Conservation (phyloP, 2,329 filamentous ascomycete genomes). For the Penicillium sp. region DNA sequence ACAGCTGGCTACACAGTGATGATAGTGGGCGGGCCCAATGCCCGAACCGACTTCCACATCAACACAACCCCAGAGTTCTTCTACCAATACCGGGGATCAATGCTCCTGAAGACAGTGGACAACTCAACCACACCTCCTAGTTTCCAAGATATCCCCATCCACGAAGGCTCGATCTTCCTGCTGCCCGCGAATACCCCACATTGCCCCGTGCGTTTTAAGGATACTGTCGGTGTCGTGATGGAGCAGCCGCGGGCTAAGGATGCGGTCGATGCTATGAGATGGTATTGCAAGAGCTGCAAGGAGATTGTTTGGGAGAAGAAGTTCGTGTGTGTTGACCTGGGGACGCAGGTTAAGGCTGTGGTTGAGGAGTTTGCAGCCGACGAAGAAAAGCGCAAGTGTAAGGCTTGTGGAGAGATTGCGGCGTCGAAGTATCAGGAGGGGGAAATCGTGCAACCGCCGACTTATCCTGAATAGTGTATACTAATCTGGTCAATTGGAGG, state of each 20-base stretch:
- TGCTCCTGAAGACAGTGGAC: constrained; percentile 91
- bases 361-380: constrained; percentile 77
- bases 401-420: constrained; percentile 71
- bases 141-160: constrained; percentile 84
- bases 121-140: constrained; percentile 47
- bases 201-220: constrained; percentile 87
- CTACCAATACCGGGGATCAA: constrained; percentile 90
- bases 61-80: constrained; percentile 97
- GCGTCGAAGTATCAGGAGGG: constrained; percentile 49
- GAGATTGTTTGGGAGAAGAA: constrained; percentile 77
- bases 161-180: constrained; percentile 90
- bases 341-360: constrained; percentile 89
- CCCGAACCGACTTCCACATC: constrained; percentile 96
- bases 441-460: constrained; percentile 44
- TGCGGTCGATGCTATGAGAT: constrained; percentile 75
- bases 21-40: constrained; percentile 95
- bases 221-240: constrained; percentile 91
- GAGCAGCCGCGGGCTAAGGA: constrained; percentile 75
- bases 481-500: not conserved
- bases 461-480: constrained; percentile 33
- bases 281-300: constrained; percentile 78
- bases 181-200: constrained; percentile 93
- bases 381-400: constrained; percentile 69
- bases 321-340: constrained; percentile 87
- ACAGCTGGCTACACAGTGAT: constrained; percentile 89